Base-by-base conservation (phyloP, 202 grass and related monocot genomes). In the Carex arenaria region DNA sequence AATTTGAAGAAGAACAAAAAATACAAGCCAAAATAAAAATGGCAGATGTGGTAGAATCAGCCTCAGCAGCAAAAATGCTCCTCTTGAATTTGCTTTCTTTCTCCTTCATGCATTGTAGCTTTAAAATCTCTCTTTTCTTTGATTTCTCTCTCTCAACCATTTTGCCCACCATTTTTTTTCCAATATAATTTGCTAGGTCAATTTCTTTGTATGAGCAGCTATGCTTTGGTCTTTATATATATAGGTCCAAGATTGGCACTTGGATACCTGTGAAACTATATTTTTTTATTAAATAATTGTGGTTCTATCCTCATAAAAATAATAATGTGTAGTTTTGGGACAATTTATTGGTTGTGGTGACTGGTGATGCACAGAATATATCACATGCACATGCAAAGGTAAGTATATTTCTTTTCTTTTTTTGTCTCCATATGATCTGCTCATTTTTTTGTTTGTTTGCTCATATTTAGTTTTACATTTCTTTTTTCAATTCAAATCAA, bases 1-100 rank as follows among this genome's bases (percentile, higher is more conserved):
- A 47, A 38, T 40, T 84, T 31, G 61, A 19, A 22, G 88, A 88
- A 56, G 54, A 53, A 67, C 84, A 93, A 57, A 85, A 66, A 76
- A 87, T 28, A 80, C 91, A 93, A 51, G 84, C 91, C 14, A 93
- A 59, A 87, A 90, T 83, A 76, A 93, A 78, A 59, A 90, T 88
- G 54, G 84, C 80, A 61, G 88, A 88, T 73, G 88, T 80, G 5
- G 45, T 45, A 62, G 55, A 87, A 67, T 85, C 86, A 7, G 49
- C 83, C 65, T 80, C 73, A 77, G 61, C 43, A 34, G 28, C 57
- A 45, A 88, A 61, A 86, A 83, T 84, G 64, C 86, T 93, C 69
- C 84, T 75, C 86, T 93, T 93, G 84, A 90, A 93, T 14, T 18
- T 74, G 17, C 80, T 80, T 3, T 81, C 85, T 61, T 84, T 87